Base-by-base conservation (phyloP, 208 protist species). In the Trypanosoma boissoni region DNA sequence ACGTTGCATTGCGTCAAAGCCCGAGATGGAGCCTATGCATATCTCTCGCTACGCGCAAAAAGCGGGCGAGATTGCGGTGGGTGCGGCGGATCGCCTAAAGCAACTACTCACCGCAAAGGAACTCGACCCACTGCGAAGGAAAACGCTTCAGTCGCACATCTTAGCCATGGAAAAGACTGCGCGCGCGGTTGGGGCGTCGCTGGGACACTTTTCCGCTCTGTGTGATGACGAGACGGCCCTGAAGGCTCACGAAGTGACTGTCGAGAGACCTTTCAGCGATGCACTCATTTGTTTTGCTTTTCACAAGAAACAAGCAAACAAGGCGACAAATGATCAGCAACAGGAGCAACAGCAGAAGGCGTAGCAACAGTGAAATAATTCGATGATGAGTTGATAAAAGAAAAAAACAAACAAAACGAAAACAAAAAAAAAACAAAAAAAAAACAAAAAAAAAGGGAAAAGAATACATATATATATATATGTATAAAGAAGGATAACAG, bases 141-240 rank as follows among this genome's bases (percentile, higher is more conserved):
- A 52, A 41, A 54, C 59, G 12, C 58, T 88, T 9, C 55, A 69
- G 27, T 41, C 61, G 24, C 63, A 53, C 43, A 29, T 76, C 37
- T 67, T 78, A 48, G 72, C 62, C 2, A 64, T 91, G 39, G 80
- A 86, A 65, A 70, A 74, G 50, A 78, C 80, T 20, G 79, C 83
- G 20, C 56, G 71, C 28, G 68, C 64, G 4, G 59, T 81, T 14
- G 67, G 72, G 6, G 79, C 72, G 16, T 82, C 74, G 3, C 62
- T 86, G 46, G 68, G 64, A 7, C 52, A 64, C 29, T 80, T 91
- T 58, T 65, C 69, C 8, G 59, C 61, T 21, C 43, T 80, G n/a
- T 85, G 76, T 63, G 74, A 78, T 37, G 65, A 74, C 54, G 62
- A 67, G n/a, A 67, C 80, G 53, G 50, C 56, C 37, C 54, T 86